These are phyloP conservation scores for Globisporangium sylvaticum DNA, from an alignment of 352 stramenopile species.

Conservation along the genomic window DNA sequence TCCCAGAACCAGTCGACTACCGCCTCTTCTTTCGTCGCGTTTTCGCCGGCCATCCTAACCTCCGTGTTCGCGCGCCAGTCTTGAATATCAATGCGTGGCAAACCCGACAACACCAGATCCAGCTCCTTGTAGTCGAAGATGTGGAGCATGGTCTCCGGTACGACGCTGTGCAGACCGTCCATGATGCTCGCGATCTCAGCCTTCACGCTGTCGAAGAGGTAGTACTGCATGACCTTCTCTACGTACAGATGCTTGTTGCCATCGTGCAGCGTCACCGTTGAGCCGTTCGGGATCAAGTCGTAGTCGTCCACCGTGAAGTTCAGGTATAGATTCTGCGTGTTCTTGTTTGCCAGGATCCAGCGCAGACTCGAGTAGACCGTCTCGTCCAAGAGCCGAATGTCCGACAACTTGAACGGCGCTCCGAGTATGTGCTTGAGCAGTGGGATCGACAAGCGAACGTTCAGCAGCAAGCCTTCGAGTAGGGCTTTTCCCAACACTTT, in stretches of 20 bases:
- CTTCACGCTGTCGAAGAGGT: conserved; percentile 91
- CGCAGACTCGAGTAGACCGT: conserved; percentile 64
- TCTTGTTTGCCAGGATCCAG: conserved; percentile 55
- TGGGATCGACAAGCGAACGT: conserved; percentile 57
- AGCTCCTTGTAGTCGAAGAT: conserved; percentile 99
- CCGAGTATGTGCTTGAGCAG: conserved; percentile 73
- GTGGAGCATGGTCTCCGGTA: conserved; percentile 93
- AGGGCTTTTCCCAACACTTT: conserved; percentile 63
- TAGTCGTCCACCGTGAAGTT: conserved; percentile 58
- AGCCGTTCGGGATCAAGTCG: conserved; percentile 63
- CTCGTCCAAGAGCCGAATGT: conserved; percentile 70
- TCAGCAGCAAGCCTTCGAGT: conserved; percentile 71
- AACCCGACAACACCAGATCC: conserved; percentile 68
- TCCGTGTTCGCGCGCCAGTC: conserved; percentile 86
- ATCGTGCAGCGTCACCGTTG: conserved; percentile 81
- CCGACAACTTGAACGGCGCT: conserved; percentile 43
- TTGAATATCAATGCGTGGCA: conserved; percentile 76
- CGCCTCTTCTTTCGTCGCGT: conserved; percentile 27
- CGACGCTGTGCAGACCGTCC: conserved; percentile 92
- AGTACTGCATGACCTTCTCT: conserved; percentile 91
- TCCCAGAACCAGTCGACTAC: conserved; percentile 83
- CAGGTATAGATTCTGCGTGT: conserved; percentile 48
- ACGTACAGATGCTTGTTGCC: conserved; percentile 95
- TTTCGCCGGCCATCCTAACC: conserved; percentile 33
- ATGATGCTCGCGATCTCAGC: conserved; percentile 82